Conservation (phyloP, 2,329 filamentous ascomycete genomes). For the Penicillium sp. region DNA sequence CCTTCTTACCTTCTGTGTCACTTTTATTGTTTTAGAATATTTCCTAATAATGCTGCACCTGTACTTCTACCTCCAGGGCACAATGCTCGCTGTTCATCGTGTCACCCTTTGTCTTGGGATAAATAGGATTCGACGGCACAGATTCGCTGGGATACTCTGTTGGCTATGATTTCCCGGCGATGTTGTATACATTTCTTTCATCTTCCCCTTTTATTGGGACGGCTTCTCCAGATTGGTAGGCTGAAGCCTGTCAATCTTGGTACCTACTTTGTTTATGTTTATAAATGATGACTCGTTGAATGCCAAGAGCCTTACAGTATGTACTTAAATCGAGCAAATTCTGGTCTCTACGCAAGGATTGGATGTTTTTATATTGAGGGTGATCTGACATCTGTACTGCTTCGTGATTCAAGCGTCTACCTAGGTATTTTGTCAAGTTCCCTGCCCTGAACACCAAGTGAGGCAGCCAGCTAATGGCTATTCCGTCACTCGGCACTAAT, state of each 20-base stretch:
- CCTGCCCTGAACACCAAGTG: too few relatives aligned
- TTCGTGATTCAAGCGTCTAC: too few relatives aligned
- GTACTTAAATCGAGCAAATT: too few relatives aligned
- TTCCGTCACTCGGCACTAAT: too few relatives aligned
- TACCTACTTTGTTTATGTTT: constrained; percentile 17
- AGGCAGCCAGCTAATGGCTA: too few relatives aligned
- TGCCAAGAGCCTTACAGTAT: constrained; percentile 8
- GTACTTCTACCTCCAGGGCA: constrained; percentile 2
- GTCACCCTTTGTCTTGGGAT: constrained; percentile 1
- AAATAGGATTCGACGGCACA: not conserved
- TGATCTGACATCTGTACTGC: too few relatives aligned
- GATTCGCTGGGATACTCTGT: not conserved
- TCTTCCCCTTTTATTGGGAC: constrained; percentile 1
- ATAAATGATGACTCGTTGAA: constrained; percentile 17
- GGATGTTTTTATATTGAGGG: too few relatives aligned
- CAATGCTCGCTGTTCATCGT: constrained; percentile 8
- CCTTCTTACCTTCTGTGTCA: constrained; percentile 12
- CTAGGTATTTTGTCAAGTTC: too few relatives aligned
- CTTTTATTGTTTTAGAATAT: constrained; percentile 17
- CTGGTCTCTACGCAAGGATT: not conserved
- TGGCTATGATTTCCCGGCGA: not conserved
- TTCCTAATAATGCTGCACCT: constrained; percentile 17
- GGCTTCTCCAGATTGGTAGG: constrained; percentile 4
- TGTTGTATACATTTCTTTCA: constrained; percentile 2
- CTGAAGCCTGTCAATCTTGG: constrained; percentile 3